A percentile compares a stretch with the other conserved stretches of the same genome.
phyloP scores from a whole-genome alignment of 129 eudicot genomes.

The Flaveria robusta region DNA sequence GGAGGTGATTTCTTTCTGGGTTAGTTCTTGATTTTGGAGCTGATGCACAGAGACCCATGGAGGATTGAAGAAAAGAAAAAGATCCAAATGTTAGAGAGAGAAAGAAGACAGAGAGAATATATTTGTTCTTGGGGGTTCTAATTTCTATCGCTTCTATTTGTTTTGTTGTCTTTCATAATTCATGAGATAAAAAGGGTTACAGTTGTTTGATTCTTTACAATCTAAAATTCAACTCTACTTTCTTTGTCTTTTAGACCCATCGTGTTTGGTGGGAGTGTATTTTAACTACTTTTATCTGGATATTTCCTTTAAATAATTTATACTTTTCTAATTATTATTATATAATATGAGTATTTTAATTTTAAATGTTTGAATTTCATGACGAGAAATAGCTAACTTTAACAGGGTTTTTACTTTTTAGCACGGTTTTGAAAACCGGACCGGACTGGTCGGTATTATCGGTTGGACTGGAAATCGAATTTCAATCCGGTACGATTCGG shows the following conservation, averaged over 20 bases:
- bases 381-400: too few species aligned
- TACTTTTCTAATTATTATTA: too few species aligned
- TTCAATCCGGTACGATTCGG: too few species aligned
- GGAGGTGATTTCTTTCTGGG: slow-evolving; percentile 47
- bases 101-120: slow-evolving; percentile 29
- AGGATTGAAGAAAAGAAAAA: neutral
- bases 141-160: slow-evolving; percentile 38
- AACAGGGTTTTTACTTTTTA: too few species aligned
- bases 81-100: neutral
- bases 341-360: too few species aligned
- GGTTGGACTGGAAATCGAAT: too few species aligned
- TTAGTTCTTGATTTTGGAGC: slow-evolving; percentile 45
- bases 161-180: slow-evolving; percentile 31
- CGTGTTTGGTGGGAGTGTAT: slow-evolving; percentile 33
- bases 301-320: too few species aligned
- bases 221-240: slow-evolving; percentile 26
- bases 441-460: too few species aligned
- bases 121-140: slow-evolving; percentile 33
- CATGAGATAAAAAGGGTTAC: slow-evolving; percentile 34
- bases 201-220: slow-evolving; percentile 41
- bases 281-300: neutral
- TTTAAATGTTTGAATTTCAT: too few species aligned
- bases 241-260: slow-evolving; percentile 32
- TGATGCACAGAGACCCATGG: slow-evolving; percentile 73
- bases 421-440: too few species aligned